Evolutionary conservation across 2,329 filamentous ascomycete genomes (phyloP), one percentile per base, ranked within the genome.

Genomic region (Colletotrichum sp.): DNA sequence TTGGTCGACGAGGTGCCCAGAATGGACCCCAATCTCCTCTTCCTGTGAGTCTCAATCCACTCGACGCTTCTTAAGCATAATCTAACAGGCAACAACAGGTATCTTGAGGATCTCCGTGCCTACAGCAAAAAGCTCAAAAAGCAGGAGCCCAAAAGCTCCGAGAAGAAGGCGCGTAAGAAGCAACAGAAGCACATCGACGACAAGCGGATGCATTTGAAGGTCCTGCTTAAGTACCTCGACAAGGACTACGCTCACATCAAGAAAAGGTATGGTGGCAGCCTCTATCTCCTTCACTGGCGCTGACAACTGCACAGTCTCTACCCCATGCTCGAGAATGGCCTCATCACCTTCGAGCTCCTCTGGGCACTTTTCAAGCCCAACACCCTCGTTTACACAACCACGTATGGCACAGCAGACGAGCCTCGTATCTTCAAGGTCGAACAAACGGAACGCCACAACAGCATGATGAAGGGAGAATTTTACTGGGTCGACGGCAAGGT

Each of bases 291-390:
- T 26, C 3, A 3, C 13, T 32, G 39, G 12, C 24, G 13, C 57
- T 76, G 12, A 74, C 34, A 5, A 13, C 16, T 8, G 12, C 13
- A 12, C 83, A 94, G 93, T 3, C 88, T 98, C 0, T 93, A 96
- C 79, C 94, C 95, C 0, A 92, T 98, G 85, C 87, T 98, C 3
- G 91, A 95, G 78, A 94, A 93, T 36, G 95, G 95, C 10, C 92
- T 95, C 60, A 98, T 98, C 82, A 98, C 95, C 0, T 98, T 96
- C 79, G 95, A 98, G 73, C 89, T 98, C 4, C 87, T 98, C 2
- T 98, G 96, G 96, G 95, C 95, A 0, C 86, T 98, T 5, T 98
- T 94, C 90, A 98, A 97, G 81, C 96, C 96, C 0, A 94, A 95
- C 80, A 95, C 94, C 0, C 90, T 98, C 24, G 93, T 92, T 1